phyloP scores from a whole-genome alignment of 345 rosid species.

The Camelina hispida region DNA sequence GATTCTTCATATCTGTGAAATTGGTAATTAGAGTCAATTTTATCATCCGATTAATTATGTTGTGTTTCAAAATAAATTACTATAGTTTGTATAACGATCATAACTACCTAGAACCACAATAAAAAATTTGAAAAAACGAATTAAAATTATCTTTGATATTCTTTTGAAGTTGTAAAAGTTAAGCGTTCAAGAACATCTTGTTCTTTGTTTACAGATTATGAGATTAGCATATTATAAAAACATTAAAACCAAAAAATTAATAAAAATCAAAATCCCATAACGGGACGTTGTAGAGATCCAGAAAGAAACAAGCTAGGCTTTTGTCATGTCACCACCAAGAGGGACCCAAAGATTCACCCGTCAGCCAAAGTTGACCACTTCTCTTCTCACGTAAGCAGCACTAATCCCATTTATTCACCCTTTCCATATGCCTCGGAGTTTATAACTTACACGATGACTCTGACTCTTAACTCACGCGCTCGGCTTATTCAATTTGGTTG shows the following conservation, averaged over 20 bases:
- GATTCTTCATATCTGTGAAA: background rate
- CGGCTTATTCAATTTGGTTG: background rate
- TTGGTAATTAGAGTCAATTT: background rate
- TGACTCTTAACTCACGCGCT: background rate
- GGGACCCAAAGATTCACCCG: slow-evolving; percentile 27
- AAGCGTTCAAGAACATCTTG: background rate
- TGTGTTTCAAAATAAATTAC: background rate
- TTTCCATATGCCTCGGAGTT: slow-evolving; percentile 32
- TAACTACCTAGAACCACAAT: background rate
- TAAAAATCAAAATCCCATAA: background rate
- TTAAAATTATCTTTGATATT: background rate
- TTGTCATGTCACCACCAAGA: slow-evolving; percentile 25
- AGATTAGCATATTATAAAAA: background rate
- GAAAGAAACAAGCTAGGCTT: slow-evolving; percentile 19
- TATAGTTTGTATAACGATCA: background rate
- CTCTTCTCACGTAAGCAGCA: slow-evolving; percentile 25
- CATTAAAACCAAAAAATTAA: too few relatives aligned
- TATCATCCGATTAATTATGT: background rate
- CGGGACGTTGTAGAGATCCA: slow-evolving; percentile 12
- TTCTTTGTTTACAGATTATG: too few relatives aligned
- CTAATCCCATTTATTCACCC: slow-evolving; percentile 4
- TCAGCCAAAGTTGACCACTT: slow-evolving; percentile 40
- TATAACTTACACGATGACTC: background rate
- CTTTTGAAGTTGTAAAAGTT: background rate
- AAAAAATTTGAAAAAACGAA: background rate